Base-by-base conservation (phyloP, 1,284 basidiomycete species). In the Fomitopsis schrenkii region DNA sequence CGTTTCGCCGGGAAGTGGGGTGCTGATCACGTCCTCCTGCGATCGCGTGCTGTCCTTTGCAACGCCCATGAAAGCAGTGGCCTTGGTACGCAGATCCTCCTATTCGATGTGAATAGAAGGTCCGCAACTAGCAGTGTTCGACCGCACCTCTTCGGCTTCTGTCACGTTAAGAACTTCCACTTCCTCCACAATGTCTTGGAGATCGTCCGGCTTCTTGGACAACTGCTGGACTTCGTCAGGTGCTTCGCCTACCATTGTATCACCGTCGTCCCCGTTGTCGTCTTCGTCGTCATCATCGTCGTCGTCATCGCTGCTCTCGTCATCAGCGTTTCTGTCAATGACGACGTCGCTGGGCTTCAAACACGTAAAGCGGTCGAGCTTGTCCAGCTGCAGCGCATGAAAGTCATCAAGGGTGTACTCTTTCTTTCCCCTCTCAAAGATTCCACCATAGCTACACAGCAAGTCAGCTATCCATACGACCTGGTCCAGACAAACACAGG, bases 381-480 rank as follows among this genome's bases (percentile, higher is more conserved):
- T 95, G 70, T 95, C 93, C 19, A 95, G 77, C 62, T 86, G 83
- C 17, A 95, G 75, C 0, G 83, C 79, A 71, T 93, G 81, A 69
- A 95, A 95, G 70, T 95, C 93, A 67, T 94, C 92, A 7, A 95
- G 77, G 0, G 94, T 95, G 68, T 92, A 95, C 73, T 96, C 94
- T 42, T 85, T 83, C 7, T 89, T 82, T 0, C 91, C 88, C 10
- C 84, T 82, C 73, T 96, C 94, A 67, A 87, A 90, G 28, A 95
- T 95, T 0, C 94, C 94, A 1, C 94, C 94, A 68, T 95, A 95
- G 59, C 92, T 94, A 53, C 19, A 42, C 15, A 10, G 15, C 12
- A 58, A 15, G n/a, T 17, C 26, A n/a, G 36, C 10, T 35, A 8
- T 58, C 14, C n/a, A 22, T 52, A 17, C 17, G 7, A 36, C 6